These are phyloP conservation scores for Tylopilus balloui DNA, from an alignment of 768 basidiomycete genomes.

Conservation along the genomic window DNA sequence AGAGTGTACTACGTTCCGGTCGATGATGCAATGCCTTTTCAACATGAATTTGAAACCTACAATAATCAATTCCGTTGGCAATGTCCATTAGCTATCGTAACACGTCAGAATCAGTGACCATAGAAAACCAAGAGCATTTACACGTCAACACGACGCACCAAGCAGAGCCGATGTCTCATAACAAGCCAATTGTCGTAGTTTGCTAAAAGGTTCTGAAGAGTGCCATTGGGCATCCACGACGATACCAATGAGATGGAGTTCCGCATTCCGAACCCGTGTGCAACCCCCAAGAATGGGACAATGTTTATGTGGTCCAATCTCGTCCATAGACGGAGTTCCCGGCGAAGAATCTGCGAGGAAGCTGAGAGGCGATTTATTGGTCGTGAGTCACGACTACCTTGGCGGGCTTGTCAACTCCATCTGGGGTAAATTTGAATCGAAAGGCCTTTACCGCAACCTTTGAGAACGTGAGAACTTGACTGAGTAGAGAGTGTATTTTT, in stretches of 20 bases:
- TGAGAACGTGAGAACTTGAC: neutral
- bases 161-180: neutral
- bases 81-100: constrained; percentile 11
- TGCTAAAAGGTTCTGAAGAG: constrained; percentile 18
- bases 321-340: constrained; percentile 25
- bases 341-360: constrained; percentile 9
- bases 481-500: neutral
- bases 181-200: neutral
- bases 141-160: neutral
- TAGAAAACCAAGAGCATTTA: neutral
- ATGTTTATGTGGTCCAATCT: constrained; percentile 21
- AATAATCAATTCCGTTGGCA: constrained; percentile 12
- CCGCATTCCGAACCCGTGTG: constrained; percentile 22
- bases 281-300: constrained; percentile 24
- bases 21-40: neutral
- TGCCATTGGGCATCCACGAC: neutral
- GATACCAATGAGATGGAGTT: constrained; percentile 8
- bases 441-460: constrained; percentile 21
- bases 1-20: constrained; percentile 6
- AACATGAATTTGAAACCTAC: constrained; percentile 1
- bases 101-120: neutral
- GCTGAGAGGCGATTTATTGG: neutral
- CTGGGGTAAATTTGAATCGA: constrained; percentile 7
- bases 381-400: neutral
- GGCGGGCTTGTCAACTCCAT: neutral